Evolutionary conservation across 2,329 filamentous ascomycete species (phyloP).

Genomic region (Fusarium torulosum): DNA sequence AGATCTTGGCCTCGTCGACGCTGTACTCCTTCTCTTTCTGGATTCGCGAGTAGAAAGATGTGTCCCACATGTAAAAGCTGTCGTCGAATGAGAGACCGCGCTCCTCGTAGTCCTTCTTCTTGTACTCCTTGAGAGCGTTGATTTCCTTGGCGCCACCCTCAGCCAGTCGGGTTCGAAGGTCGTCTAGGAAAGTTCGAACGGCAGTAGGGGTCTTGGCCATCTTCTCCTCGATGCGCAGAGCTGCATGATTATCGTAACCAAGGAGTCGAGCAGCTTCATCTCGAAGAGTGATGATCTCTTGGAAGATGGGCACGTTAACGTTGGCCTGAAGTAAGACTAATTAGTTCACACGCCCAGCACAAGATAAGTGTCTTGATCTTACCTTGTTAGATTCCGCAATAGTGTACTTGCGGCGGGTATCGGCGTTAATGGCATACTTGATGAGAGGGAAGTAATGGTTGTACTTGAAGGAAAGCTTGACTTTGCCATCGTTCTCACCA

Average conservation of each 20-base stretch:
- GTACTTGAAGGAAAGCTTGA: conserved; percentile 85
- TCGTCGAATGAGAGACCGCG: conserved; percentile 71
- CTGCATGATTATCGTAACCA: conserved; percentile 81
- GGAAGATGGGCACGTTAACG: conserved; percentile 78
- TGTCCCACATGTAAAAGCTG: conserved; percentile 86
- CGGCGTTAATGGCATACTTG: conserved; percentile 80
- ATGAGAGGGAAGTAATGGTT: conserved; percentile 82
- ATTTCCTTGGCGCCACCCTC: conserved; percentile 79
- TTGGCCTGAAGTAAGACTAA: conserved; percentile 62
- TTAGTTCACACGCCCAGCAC: background rate
- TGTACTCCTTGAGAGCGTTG: conserved; percentile 76
- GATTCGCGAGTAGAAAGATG: conserved; percentile 82
- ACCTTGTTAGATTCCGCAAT: conserved; percentile 85
- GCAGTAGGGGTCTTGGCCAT: conserved; percentile 84
- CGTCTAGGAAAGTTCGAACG: conserved; percentile 78
- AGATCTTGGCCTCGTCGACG: conserved; percentile 82
- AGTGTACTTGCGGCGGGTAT: conserved; percentile 76
- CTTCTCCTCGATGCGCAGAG: conserved; percentile 82
- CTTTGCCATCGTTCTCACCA: conserved; percentile 77
- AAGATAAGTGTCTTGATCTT: conserved; percentile 10
- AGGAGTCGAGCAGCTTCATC: conserved; percentile 83
- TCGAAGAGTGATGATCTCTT: conserved; percentile 78
- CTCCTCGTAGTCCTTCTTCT: conserved; percentile 75
- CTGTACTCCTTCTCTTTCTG: conserved; percentile 85
- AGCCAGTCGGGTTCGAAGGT: conserved; percentile 74